These are phyloP conservation scores for Chaetomiaceae sp. DNA, from an alignment of 2,329 filamentous ascomycete species.

Conservation along the genomic window DNA sequence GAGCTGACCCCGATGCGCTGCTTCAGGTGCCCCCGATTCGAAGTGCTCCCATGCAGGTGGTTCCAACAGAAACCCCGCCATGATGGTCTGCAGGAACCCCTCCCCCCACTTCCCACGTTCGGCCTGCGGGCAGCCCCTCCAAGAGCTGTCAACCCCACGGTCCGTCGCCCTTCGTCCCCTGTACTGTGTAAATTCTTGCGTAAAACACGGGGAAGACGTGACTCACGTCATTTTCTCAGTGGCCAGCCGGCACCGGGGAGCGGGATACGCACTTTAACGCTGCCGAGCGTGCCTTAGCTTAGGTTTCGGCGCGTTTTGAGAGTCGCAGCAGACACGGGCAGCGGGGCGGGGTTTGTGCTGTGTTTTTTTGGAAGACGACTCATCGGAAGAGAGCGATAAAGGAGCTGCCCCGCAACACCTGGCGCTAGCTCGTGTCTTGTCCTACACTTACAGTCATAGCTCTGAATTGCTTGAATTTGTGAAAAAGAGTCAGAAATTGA, in stretches of 20 bases:
- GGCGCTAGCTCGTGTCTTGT: neutral
- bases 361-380: neutral
- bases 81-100: neutral
- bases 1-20: neutral
- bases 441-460: neutral
- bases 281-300: neutral
- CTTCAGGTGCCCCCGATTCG: too few species aligned
- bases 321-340: too few species aligned
- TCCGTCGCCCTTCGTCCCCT: neutral
- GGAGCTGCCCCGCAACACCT: slow-evolving; percentile 5
- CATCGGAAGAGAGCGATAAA: slow-evolving; percentile 2
- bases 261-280: slow-evolving; percentile 1
- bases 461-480: neutral
- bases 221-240: slow-evolving; percentile 18
- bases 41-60: neutral
- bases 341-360: slow-evolving; percentile 9
- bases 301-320: too few species aligned
- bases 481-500: neutral
- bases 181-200: slow-evolving; percentile 17
- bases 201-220: slow-evolving; percentile 23
- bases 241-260: slow-evolving; percentile 14
- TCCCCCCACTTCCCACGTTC: slow-evolving; percentile 13
- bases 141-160: slow-evolving; percentile 16
- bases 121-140: slow-evolving; percentile 6
- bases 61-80: neutral